phyloP scores from a whole-genome alignment of 306 rosid species.

The Acacia melanoxylon region DNA sequence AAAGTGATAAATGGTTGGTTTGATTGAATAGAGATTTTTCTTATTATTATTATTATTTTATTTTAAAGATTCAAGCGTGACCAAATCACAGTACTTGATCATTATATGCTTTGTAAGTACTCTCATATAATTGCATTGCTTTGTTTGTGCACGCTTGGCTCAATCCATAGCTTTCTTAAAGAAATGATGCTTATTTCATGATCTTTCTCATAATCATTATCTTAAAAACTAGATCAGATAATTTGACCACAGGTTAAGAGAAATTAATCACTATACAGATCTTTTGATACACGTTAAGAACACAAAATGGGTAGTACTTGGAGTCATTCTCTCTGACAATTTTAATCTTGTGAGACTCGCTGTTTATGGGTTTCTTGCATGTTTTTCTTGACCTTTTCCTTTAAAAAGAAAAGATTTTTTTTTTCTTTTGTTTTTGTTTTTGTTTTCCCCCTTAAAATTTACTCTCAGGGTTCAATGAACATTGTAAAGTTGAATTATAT shows the following conservation, averaged over 20 bases:
- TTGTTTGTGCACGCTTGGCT: constrained; percentile 3
- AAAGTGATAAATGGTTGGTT: not conserved
- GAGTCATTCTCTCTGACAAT: too few relatives aligned
- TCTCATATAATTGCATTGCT: not conserved
- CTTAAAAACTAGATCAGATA: too few relatives aligned
- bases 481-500: not conserved
- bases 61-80: constrained; percentile 19
- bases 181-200: not conserved
- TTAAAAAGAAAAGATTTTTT: too few relatives aligned
- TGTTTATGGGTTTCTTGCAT: too few relatives aligned
- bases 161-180: not conserved
- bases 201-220: too few relatives aligned
- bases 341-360: not conserved
- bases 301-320: too few relatives aligned
- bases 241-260: not conserved
- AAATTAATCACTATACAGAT: too few relatives aligned
- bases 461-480: not conserved
- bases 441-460: not conserved
- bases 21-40: not conserved
- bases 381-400: not conserved
- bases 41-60: not conserved
- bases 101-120: not conserved
- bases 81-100: constrained; percentile 13
- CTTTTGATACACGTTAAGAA: too few relatives aligned
- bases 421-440: too few relatives aligned